Evolutionary conservation across 2,329 filamentous ascomycete genomes (phyloP).

Genomic region (Alternaria arbusti): DNA sequence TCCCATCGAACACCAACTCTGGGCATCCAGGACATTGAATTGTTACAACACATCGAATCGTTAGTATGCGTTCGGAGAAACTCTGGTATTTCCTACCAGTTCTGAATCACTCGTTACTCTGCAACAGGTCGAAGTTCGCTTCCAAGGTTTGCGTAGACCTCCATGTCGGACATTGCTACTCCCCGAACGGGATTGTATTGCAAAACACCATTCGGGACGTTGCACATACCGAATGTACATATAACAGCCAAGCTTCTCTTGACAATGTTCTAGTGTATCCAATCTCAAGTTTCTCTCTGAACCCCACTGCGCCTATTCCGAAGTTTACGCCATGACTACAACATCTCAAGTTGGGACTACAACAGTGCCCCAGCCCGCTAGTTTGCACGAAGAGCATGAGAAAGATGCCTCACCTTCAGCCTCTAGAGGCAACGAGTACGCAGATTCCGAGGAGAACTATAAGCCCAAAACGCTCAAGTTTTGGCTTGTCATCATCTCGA

Average conservation of each 20-base stretch:
- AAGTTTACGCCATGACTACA: not conserved
- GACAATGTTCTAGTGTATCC: not conserved
- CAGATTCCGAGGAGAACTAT: slow-evolving; percentile 29
- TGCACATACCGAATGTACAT: not conserved
- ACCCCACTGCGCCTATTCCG: not conserved
- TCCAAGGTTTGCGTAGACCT: not conserved
- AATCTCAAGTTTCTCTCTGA: not conserved
- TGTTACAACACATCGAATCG: not conserved
- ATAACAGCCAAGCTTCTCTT: not conserved
- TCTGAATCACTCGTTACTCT: not conserved
- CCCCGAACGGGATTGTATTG: not conserved
- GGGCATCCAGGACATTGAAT: not conserved
- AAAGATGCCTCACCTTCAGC: not conserved
- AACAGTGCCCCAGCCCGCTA: not conserved
- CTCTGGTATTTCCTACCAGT: not conserved
- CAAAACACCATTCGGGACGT: not conserved
- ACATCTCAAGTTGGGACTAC: not conserved
- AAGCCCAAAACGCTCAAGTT: slow-evolving; percentile 33
- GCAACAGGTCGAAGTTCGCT: not conserved
- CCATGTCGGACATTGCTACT: slow-evolving; percentile 4
- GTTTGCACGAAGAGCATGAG: not conserved
- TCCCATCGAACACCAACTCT: not conserved
- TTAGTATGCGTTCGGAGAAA: not conserved
- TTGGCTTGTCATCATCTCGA: slow-evolving; percentile 28
- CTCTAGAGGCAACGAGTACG: not conserved